phyloP scores from a whole-genome alignment of 164 flowering plant species.

The Kalanchoe fedtschenkoi region DNA sequence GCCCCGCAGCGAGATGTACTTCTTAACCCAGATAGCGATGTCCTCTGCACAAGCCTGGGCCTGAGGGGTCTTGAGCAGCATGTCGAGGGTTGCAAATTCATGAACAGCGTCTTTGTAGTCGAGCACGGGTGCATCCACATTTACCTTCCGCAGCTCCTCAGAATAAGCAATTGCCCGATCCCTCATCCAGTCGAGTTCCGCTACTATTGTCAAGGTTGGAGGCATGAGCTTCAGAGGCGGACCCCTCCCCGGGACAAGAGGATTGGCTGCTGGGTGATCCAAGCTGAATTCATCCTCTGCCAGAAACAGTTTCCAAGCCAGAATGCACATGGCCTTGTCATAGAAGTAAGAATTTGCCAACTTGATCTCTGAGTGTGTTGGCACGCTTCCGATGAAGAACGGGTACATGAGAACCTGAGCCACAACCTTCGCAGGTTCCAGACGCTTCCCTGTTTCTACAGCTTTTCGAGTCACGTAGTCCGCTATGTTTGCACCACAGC shows the following conservation, averaged over 20 bases:
- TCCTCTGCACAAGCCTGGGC: conserved; percentile 77
- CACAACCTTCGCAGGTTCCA: conserved; percentile 66
- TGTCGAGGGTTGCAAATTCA: conserved; percentile 62
- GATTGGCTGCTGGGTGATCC: conserved; percentile 71
- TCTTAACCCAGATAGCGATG: conserved; percentile 73
- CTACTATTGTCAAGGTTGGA: conserved; percentile 65
- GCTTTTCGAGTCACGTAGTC: conserved; percentile 61
- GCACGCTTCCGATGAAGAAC: conserved; percentile 53
- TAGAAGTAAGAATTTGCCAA: conserved; percentile 57
- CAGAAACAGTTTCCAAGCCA: conserved; percentile 62
- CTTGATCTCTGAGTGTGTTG: conserved; percentile 63
- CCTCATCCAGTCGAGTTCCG: conserved; percentile 76
- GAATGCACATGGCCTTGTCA: conserved; percentile 59
- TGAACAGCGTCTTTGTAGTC: conserved; percentile 69
- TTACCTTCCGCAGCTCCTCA: conserved; percentile 61
- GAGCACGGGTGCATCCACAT: conserved; percentile 67
- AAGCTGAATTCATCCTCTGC: conserved; percentile 53
- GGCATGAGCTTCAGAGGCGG: conserved; percentile 65
- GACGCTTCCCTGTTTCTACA: conserved; percentile 43
- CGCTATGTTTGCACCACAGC: conserved; percentile 69
- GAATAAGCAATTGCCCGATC: conserved; percentile 75
- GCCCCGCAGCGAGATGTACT: conserved; percentile 58
- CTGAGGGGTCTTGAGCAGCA: conserved; percentile 62
- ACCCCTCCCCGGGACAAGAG: conserved; percentile 37
- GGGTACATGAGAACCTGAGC: conserved; percentile 71